Evolutionary conservation across 108 stramenopile species (phyloP), one percentile per base, ranked within the genome.

Genomic region (Skeletonema tropicum): DNA sequence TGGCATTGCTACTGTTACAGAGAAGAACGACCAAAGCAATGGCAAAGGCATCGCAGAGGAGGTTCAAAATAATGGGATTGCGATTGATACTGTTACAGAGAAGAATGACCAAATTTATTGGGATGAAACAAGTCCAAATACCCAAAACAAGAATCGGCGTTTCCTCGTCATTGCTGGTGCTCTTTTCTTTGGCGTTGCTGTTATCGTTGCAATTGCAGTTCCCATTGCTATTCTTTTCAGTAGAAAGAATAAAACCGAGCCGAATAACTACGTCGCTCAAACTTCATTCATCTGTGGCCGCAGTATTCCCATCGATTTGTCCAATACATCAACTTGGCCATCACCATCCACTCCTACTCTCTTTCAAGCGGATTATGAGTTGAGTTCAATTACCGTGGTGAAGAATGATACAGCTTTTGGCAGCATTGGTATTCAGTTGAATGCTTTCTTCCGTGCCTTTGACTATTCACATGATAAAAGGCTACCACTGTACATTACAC

Each of bases 381-480:
- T 3, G 61, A 35, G 31, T 2, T 6, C 26, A 17, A 38, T 62
- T 5, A 25, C 36, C 13, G 19, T 62, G 33, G n/a, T 62, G 6
- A 62, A 26, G 61, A 6, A 62, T 33, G 61, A 62, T 33, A 33
- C 0, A 2, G 1, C 61, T 2, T 62, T 10, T 25, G 61, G 61
- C 7, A 36, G 39, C 8, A 21, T 33, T 19, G 61, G 61, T 2
- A 35, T 36, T 9, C 61, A 62, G 31, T 36, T 62, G 61, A 62
- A 62, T 38, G 61, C 36, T 36, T 62, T 62, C 61, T 62, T 62
- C 36, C 61, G 36, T 21, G 32, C 61, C 11, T 62, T 62, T 25
- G 61, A 62, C 31, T 19, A 23, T 33, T 33, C 61, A 1, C 36
- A 62, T 62, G 61, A 62, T 32, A 62, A 33, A 19, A 62, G 36